Percentiles rank a stretch among this genome's conserved stretches.
phyloP scores from a whole-genome alignment of 257 asterid genomes.

The Orobanche coerulescens region DNA sequence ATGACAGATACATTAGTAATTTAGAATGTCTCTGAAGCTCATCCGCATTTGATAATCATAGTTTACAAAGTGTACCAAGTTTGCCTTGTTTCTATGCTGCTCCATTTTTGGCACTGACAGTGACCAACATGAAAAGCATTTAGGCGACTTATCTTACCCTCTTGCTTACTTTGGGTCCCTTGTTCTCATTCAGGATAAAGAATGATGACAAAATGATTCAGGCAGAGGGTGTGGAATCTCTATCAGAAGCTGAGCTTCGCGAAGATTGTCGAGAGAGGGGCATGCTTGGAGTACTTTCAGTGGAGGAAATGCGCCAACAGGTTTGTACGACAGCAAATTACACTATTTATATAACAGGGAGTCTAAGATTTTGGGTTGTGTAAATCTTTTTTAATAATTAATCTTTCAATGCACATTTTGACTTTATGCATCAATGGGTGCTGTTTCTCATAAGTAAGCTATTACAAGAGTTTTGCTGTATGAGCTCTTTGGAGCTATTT shows the following conservation, averaged over 20 bases:
- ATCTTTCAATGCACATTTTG: neutral
- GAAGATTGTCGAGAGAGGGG: conserved; percentile 95
- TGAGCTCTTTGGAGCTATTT: no score
- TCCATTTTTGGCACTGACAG: neutral
- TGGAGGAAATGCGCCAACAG: conserved; percentile 93
- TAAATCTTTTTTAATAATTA: neutral
- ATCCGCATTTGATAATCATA: conserved; percentile 5
- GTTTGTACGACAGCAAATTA: conserved; percentile 29
- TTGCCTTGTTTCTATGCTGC: neutral
- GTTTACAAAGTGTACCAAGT: neutral
- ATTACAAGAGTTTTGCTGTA: neutral
- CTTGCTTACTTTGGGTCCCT: conserved; percentile 7
- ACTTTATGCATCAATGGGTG: neutral
- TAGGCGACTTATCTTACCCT: neutral
- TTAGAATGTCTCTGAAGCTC: neutral
- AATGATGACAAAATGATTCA: conserved; percentile 75
- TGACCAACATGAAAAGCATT: neutral
- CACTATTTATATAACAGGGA: neutral
- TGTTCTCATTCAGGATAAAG: conserved; percentile 44
- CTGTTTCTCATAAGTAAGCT: neutral
- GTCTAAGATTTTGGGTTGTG: neutral
- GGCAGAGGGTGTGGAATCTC: conserved; percentile 86
- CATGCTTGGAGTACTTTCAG: conserved; percentile 69
- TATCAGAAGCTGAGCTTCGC: conserved; percentile 88
- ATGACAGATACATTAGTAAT: no score